Evolutionary conservation across 805 yeast genomes (phyloP).

Genomic region (Pichia insulana): DNA sequence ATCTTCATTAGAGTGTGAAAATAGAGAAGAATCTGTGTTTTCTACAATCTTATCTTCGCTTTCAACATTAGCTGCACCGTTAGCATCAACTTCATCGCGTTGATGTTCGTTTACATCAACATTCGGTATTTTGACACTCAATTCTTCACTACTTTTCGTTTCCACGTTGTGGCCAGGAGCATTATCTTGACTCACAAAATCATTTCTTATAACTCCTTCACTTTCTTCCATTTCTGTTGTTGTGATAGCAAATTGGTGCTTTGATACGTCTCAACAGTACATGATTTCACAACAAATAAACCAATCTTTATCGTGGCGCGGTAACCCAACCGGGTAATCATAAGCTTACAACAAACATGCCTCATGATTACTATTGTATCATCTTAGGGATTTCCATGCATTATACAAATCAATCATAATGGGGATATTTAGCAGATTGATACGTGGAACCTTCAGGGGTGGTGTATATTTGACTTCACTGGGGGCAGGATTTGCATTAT

Average conservation of each 20-base stretch:
- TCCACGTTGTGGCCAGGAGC: too few species aligned
- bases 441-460: slow-evolving; percentile 6
- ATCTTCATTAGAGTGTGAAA: too few species aligned
- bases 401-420: neutral
- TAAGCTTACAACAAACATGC: too few species aligned
- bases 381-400: too few species aligned
- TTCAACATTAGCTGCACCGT: neutral
- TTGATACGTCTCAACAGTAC: too few species aligned
- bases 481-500: slow-evolving; percentile 23
- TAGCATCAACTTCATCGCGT: neutral
- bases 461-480: slow-evolving; percentile 15
- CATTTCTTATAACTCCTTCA: neutral
- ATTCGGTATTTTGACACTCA: neutral
- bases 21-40: neutral
- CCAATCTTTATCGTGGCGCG: too few species aligned
- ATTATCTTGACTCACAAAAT: neutral
- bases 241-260: too few species aligned
- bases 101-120: neutral
- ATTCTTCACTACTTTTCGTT: neutral
- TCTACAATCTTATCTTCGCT: neutral
- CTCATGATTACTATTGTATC: too few species aligned
- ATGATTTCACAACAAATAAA: too few species aligned
- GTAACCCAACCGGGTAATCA: too few species aligned
- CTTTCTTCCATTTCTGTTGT: neutral
- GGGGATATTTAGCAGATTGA: neutral